Conservation (phyloP, 1,284 basidiomycete genomes). For the Pyrrhoderma lamaoense region DNA sequence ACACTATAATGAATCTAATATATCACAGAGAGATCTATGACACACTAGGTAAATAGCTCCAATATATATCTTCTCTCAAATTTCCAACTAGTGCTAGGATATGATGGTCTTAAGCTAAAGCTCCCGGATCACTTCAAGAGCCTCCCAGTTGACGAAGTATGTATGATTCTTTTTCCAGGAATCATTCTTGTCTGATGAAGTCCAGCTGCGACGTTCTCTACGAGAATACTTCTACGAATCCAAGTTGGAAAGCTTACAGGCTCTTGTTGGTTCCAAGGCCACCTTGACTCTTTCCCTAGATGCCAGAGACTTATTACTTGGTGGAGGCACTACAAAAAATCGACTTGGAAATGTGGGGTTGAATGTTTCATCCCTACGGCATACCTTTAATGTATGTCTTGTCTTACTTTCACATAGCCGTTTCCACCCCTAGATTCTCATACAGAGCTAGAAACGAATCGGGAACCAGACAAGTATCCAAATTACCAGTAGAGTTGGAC, state of each 20-base stretch:
- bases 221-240: constrained; percentile 6
- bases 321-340: constrained; percentile 9
- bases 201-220: constrained; percentile 20
- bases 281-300: constrained; percentile 15
- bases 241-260: background rate
- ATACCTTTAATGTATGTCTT: constrained; percentile 8
- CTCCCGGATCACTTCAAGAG: constrained; percentile 21
- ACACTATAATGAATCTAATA: constrained; percentile 19
- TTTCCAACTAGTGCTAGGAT: constrained; percentile 25
- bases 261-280: constrained; percentile 11
- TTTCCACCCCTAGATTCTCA: background rate
- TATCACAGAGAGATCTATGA: constrained; percentile 61
- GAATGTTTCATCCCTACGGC: constrained; percentile 4
- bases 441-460: constrained; percentile 6
- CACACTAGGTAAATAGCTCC: constrained; percentile 31
- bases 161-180: background rate
- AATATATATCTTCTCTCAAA: too few relatives aligned
- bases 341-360: background rate
- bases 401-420: background rate
- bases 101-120: constrained; percentile 40
- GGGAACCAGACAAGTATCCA: constrained; percentile 11
- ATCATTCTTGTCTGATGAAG: background rate
- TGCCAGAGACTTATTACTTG: constrained; percentile 11
- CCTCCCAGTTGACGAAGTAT: constrained; percentile 15
- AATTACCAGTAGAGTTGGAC: constrained; percentile 9